phyloP scores from a whole-genome alignment of 208 protist species.

The Crithidia thermophila region DNA sequence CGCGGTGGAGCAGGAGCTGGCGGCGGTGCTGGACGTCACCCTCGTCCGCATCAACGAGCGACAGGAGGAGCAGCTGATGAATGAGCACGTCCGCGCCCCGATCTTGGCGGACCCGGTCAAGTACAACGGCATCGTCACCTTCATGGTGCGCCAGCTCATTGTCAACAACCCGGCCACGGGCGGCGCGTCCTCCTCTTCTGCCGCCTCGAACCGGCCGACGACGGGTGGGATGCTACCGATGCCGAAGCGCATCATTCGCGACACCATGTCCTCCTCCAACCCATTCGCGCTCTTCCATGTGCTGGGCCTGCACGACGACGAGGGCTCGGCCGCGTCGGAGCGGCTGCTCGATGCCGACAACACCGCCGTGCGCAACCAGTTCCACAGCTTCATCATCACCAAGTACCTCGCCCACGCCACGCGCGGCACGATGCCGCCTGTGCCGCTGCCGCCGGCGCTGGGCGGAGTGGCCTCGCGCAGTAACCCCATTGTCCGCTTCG shows the following conservation, averaged over 20 bases:
- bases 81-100: conserved; percentile 60
- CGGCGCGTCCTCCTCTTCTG: not conserved
- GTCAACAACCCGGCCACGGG: conserved; percentile 5
- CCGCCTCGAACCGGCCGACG: not conserved
- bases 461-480: conserved; percentile 22
- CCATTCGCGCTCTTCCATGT: conserved; percentile 65
- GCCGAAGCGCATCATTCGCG: conserved; percentile 36
- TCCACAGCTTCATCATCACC: conserved; percentile 72
- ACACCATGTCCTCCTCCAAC: conserved; percentile 45
- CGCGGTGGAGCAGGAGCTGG: conserved; percentile 61
- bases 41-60: conserved; percentile 77
- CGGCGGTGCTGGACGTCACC: conserved; percentile 54
- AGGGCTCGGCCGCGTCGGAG: conserved; percentile 49
- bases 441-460: conserved; percentile 43
- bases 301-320: conserved; percentile 75
- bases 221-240: not conserved
- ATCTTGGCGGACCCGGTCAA: conserved; percentile 62
- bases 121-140: conserved; percentile 76
- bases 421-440: conserved; percentile 38
- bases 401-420: conserved; percentile 59
- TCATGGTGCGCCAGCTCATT: conserved; percentile 67
- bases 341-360: conserved; percentile 44
- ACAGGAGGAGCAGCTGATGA: conserved; percentile 77
- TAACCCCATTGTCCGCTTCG: conserved; percentile 47
- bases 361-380: conserved; percentile 52